phyloP scores from a whole-genome alignment of 176 grass and related monocot species.

The Aegilops longissima region DNA sequence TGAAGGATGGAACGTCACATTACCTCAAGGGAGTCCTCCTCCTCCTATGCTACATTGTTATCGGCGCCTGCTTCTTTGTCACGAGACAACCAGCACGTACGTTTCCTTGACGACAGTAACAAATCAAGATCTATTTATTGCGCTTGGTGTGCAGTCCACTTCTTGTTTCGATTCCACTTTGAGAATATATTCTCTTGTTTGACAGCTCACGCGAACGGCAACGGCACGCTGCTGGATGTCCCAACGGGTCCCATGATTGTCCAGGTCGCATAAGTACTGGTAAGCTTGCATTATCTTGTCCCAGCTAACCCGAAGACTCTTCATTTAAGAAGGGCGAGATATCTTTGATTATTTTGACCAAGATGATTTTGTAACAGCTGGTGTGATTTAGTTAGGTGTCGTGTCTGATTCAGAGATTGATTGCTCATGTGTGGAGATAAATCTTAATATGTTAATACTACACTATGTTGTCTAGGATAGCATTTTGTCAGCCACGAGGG shows the following conservation, averaged over 20 bases:
- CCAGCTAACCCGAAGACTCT: neutral
- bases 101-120: neutral
- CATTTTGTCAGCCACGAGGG: neutral
- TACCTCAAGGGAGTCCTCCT: slow-evolving; percentile 87
- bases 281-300: slow-evolving; percentile 28
- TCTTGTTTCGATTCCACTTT: neutral
- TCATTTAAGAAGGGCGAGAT: neutral
- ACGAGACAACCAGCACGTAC: slow-evolving; percentile 56
- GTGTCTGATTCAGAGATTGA: neutral
- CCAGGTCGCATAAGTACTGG: slow-evolving; percentile 43
- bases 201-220: slow-evolving; percentile 25
- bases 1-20: slow-evolving; percentile 82
- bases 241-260: slow-evolving; percentile 23
- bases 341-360: slow-evolving; percentile 8
- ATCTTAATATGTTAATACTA: neutral
- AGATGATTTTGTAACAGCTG: slow-evolving; percentile 7
- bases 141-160: neutral
- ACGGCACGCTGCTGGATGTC: slow-evolving; percentile 11
- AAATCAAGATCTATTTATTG: neutral
- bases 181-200: slow-evolving; percentile 15
- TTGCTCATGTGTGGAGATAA: neutral
- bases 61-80: slow-evolving; percentile 85
- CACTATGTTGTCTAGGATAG: neutral
- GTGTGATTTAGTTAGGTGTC: neutral
- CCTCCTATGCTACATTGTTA: slow-evolving; percentile 76